These are phyloP conservation scores for Lactifluus volemus DNA, from an alignment of 768 basidiomycete species.

Conservation along the genomic window DNA sequence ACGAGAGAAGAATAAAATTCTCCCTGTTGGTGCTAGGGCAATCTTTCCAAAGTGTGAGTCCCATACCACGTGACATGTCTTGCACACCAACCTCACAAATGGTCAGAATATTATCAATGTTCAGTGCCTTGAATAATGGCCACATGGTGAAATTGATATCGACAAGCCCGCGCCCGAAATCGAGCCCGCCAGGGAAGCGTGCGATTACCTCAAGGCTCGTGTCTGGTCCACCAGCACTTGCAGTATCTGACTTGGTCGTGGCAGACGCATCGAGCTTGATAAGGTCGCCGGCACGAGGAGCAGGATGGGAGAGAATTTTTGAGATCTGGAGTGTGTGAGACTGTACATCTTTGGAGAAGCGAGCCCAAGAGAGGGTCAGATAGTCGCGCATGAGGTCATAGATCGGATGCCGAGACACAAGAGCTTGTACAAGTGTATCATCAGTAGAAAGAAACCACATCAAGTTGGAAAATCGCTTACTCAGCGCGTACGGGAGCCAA, in stretches of 20 bases:
- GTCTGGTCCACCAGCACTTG: constrained; percentile 26
- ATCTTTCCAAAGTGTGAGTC: constrained; percentile 37
- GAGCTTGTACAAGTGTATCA: constrained; percentile 35
- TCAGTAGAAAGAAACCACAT: not conserved
- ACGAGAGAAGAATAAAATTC: constrained; percentile 79
- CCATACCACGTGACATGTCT: not conserved
- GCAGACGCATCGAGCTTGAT: constrained; percentile 76
- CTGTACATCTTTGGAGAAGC: constrained; percentile 90
- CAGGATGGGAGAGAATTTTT: constrained; percentile 80
- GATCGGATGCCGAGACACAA: constrained; percentile 88
- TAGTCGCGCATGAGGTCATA: constrained; percentile 95
- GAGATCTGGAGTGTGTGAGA: constrained; percentile 86
- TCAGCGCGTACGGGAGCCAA: constrained; percentile 90
- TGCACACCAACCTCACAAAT: constrained; percentile 65
- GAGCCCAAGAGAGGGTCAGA: constrained; percentile 91
- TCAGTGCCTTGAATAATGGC: constrained; percentile 89
- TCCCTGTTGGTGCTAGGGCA: constrained; percentile 79
- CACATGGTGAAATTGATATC: constrained; percentile 97
- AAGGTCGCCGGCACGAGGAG: constrained; percentile 79
- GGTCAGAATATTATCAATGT: constrained; percentile 88
- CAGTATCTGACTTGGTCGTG: constrained; percentile 42
- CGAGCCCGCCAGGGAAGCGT: constrained; percentile 87
- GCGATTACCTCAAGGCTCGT: constrained; percentile 73
- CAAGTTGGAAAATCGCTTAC: constrained; percentile 36
- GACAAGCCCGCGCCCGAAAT: constrained; percentile 84